Percentiles rank a stretch among this genome's conserved stretches.
Evolutionary conservation across 2,329 filamentous ascomycete species (phyloP).

Genomic region (Colletotrichum limetticola): DNA sequence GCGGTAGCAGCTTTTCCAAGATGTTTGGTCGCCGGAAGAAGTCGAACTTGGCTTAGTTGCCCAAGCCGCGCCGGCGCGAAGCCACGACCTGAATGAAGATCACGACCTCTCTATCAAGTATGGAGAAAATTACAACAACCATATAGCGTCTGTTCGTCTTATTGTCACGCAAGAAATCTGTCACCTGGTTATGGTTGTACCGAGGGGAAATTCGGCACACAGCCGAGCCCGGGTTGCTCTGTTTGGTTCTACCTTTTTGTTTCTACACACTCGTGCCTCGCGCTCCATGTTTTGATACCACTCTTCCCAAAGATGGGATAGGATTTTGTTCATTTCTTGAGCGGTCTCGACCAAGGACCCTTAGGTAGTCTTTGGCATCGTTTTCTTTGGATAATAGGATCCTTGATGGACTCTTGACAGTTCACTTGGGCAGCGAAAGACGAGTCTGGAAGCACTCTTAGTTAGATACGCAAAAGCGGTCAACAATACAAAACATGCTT

Average conservation of each 20-base stretch:
- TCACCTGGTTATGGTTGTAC: neutral
- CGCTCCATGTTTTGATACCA: conserved; percentile 31
- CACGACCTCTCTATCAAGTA: conserved; percentile 24
- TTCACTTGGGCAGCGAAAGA: neutral
- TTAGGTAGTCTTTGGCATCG: conserved; percentile 5
- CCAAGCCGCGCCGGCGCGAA: conserved; percentile 9
- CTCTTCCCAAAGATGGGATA: conserved; percentile 19
- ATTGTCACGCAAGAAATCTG: neutral
- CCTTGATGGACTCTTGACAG: neutral
- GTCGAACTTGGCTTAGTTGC: conserved; percentile 45
- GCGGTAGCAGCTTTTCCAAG: conserved; percentile 53
- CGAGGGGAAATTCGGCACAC: neutral
- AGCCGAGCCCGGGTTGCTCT: neutral
- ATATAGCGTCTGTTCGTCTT: conserved; percentile 8
- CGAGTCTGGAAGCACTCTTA: neutral
- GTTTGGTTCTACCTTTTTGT: conserved; percentile 9
- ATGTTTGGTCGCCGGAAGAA: conserved; percentile 64
- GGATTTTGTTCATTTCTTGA: conserved; percentile 29
- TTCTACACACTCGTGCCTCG: conserved; percentile 11
- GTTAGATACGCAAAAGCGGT: conserved; percentile 3
- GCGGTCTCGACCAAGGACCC: neutral
- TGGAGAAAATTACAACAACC: neutral
- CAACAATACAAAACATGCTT: neutral
- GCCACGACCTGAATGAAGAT: conserved; percentile 31
- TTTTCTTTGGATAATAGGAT: conserved; percentile 11